Evolutionary conservation across 441 rosid genomes (phyloP), one percentile per base, ranked within the genome.

Genomic region (Euphorbia schlechtendalii): DNA sequence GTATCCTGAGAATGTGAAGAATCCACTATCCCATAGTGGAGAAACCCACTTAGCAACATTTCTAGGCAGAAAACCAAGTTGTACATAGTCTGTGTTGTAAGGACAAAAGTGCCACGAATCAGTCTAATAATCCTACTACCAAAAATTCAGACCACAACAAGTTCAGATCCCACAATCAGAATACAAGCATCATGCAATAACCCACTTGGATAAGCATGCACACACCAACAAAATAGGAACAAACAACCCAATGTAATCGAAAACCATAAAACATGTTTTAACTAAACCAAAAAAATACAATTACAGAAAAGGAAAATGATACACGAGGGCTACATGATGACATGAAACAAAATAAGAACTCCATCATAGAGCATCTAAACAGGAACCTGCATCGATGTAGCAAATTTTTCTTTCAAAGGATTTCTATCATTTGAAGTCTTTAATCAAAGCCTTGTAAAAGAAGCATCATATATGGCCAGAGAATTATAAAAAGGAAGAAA

Each of bases 1-100:
- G 70, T 77, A 85, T 61, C 97, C 98, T 62, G 76, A 84, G 78
- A 90, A 93, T 64, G 64, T 80, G 56, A 90, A 82, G 77, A 85
- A 80, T 56, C 94, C 89, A 59, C 69, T 66, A 62, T 90, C 96
- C 97, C 96, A 90, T 82, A 90, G 74, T 4, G 97, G 98, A 67
- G 98, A 90, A 71, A 88, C 86, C 98, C 96, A 90, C 74, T 85
- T 90, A 61, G 89, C 96, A 54, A 86, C 77, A 75, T 72, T 64
- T 76, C 87, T 80, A 25, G 96, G 95, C 56, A 93, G 79, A 82
- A 93, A 93, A 67, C 98, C 98, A 73, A 90, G 79, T 65, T 87
- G 96, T 38, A 88, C 55, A 64, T 78, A 80, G 68, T 90, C 97
- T 92, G 66, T 92, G 65, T 56, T 70, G 69, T 74, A 65, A 75